Conservation (phyloP, 768 basidiomycete genomes). For the Russula dissimulans region DNA sequence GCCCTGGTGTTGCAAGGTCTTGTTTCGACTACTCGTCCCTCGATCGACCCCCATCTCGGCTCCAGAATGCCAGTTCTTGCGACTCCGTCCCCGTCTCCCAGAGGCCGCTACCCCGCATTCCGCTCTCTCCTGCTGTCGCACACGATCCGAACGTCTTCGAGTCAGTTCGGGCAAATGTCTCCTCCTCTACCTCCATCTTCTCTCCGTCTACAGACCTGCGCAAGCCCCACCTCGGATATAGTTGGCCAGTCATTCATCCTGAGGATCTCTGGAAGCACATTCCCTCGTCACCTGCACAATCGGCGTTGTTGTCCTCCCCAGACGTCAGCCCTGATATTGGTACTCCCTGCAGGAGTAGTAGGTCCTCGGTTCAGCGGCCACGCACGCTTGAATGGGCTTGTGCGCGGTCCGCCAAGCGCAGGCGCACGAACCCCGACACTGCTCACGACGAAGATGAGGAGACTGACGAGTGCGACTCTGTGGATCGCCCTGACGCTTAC, state of each 20-base stretch:
- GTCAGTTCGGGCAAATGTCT: neutral
- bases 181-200: neutral
- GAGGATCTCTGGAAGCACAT: slow-evolving; percentile 27
- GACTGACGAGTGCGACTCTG: slow-evolving; percentile 9
- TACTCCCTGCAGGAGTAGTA: slow-evolving; percentile 11
- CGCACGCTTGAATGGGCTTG: slow-evolving; percentile 40
- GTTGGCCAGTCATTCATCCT: slow-evolving; percentile 5
- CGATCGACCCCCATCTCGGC: neutral
- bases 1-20: neutral
- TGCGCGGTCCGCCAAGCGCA: slow-evolving; percentile 32
- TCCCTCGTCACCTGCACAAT: slow-evolving; percentile 23
- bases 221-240: slow-evolving; percentile 6
- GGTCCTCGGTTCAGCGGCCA: slow-evolving; percentile 16
- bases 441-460: slow-evolving; percentile 16
- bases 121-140: neutral
- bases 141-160: slow-evolving; percentile 1
- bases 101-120: neutral
- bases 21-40: neutral
- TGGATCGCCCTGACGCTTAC: neutral
- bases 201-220: slow-evolving; percentile 8
- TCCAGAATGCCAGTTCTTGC: neutral
- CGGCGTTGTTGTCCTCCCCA: slow-evolving; percentile 13
- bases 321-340: slow-evolving; percentile 12
- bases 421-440: slow-evolving; percentile 20
- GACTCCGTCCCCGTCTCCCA: neutral